Evolutionary conservation across 108 stramenopile species (phyloP).

Genomic region (Fistulifera pelliculosa): DNA sequence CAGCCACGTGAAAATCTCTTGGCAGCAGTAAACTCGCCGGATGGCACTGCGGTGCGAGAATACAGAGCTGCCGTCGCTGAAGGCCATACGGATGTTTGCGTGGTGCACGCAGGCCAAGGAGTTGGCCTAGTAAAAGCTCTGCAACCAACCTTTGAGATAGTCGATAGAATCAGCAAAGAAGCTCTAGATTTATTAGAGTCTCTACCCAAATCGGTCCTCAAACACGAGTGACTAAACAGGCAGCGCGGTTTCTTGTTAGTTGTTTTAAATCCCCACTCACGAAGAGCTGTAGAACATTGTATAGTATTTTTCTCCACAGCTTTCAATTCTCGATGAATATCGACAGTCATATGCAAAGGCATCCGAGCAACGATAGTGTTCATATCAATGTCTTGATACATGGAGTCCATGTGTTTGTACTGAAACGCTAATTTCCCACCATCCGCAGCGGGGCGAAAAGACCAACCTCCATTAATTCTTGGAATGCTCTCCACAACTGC

Average conservation of each 20-base stretch:
- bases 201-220: constrained; percentile 6
- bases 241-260: constrained; percentile 10
- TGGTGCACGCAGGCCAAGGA: constrained; percentile 51
- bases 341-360: constrained; percentile 60
- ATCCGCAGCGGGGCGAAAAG: constrained; percentile 59
- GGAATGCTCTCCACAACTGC: constrained; percentile 35
- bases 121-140: constrained; percentile 50
- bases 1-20: constrained; percentile 21
- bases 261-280: constrained; percentile 68
- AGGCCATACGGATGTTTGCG: constrained; percentile 16
- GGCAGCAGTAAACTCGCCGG: constrained; percentile 8
- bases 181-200: constrained; percentile 20
- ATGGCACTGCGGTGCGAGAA: constrained; percentile 9
- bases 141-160: constrained; percentile 49
- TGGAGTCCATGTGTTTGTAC: constrained; percentile 26
- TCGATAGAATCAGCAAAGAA: constrained; percentile 37
- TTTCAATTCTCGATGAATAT: constrained; percentile 55
- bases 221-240: too few species aligned
- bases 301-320: constrained; percentile 44
- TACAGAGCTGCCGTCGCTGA: constrained; percentile 20
- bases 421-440: constrained; percentile 58
- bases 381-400: neutral
- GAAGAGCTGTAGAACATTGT: constrained; percentile 55
- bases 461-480: constrained; percentile 50
- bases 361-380: constrained; percentile 31